phyloP scores from a whole-genome alignment of 208 protist species.

The Crithidia brevicula region DNA sequence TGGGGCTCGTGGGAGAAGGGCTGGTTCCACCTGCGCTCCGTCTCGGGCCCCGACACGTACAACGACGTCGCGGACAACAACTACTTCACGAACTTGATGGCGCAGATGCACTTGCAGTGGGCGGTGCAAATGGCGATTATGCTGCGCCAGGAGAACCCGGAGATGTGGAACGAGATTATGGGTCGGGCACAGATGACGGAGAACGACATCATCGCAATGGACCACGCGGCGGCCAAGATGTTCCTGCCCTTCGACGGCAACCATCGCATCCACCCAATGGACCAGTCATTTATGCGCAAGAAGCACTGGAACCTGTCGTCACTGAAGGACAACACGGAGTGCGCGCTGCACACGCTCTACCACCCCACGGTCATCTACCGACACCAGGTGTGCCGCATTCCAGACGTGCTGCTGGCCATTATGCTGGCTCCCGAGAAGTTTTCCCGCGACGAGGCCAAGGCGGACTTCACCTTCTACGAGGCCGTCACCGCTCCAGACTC shows the following conservation, averaged over 20 bases:
- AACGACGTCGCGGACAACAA: constrained; percentile 89
- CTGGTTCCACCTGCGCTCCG: constrained; percentile 82
- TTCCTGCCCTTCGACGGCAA: constrained; percentile 79
- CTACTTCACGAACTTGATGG: constrained; percentile 93
- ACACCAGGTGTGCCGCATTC: constrained; percentile 82
- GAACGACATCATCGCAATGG: constrained; percentile 77
- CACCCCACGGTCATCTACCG: constrained; percentile 87
- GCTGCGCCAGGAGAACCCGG: constrained; percentile 58
- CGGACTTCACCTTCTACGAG: constrained; percentile 90
- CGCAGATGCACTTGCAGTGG: constrained; percentile 85
- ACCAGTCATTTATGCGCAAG: constrained; percentile 89
- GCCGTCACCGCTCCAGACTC: constrained; percentile 84
- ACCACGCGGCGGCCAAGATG: constrained; percentile 73
- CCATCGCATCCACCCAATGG: constrained; percentile 82
- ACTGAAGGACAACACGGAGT: constrained; percentile 41
- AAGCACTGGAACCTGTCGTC: constrained; percentile 82
- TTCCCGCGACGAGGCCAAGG: constrained; percentile 75
- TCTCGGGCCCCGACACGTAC: constrained; percentile 89
- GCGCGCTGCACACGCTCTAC: constrained; percentile 63
- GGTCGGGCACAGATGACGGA: constrained; percentile 69
- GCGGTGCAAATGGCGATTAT: constrained; percentile 64
- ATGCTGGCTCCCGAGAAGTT: constrained; percentile 78
- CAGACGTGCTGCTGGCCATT: constrained; percentile 86
- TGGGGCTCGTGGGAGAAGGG: constrained; percentile 89
- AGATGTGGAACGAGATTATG: constrained; percentile 69